Evolutionary conservation across 352 stramenopile genomes (phyloP), one percentile per base, ranked within the genome.

Genomic region (Globisporangium cederbergense): DNA sequence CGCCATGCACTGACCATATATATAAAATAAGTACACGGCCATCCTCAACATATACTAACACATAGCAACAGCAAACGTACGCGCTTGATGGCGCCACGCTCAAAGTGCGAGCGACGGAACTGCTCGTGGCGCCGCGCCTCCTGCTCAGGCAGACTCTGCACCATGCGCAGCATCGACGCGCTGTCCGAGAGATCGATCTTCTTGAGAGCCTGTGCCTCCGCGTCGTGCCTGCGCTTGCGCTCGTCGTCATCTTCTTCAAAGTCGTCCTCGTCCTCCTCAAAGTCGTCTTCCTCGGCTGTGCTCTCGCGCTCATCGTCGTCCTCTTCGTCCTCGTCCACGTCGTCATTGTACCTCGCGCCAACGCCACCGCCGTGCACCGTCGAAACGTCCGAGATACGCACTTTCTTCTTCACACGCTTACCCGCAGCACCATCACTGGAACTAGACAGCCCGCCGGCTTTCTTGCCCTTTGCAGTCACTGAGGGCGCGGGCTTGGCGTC

Each of bases 61-160:
- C 1, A 47, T n/a, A 5, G 4, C 14, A n/a, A 20, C 30, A 46
- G 11, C 16, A 16, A 4, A 68, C 60, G 10, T 74, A 95, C 83
- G 55, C 85, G 67, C 60, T 93, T 93, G 70, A 95, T 81, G 5
- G 84, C 86, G 55, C 79, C 77, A 18, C 84, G 83, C 47, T 95
- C 86, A 67, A 95, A 95, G 66, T 95, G 84, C 54, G 86, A 86
- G 53, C 86, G 84, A 0, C 86, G 84, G 61, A 91, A 95, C 57
- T 91, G 83, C 65, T 95, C 84, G 71, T 95, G 84, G 30, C 84
- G 84, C 55, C 72, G 68, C 20, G 79, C 78, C 47, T 93, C 83
- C 40, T 74, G 65, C 47, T 92, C 84, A 4, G 84, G 71, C 9
- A 95, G 73, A 65, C 61, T 76, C 34, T 81, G 81, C 59, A 93